Conservation (phyloP, 805 yeast species). For the Blastobotrys americana region DNA sequence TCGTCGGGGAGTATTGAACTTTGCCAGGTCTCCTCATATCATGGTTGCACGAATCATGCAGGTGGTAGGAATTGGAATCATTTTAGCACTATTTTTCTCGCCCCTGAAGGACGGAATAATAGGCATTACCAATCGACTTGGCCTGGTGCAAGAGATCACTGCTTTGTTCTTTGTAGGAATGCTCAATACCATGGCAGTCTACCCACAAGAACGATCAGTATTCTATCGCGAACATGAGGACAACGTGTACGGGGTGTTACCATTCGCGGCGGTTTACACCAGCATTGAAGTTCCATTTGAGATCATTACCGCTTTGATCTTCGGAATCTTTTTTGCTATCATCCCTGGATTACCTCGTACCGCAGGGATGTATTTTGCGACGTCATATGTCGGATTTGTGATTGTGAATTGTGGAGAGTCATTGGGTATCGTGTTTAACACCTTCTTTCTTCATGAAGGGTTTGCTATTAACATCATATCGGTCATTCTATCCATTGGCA, state of each 20-base stretch:
- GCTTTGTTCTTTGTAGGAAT: slow-evolving; percentile 73
- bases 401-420: slow-evolving; percentile 75
- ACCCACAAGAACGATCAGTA: slow-evolving; percentile 63
- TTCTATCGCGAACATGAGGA: slow-evolving; percentile 77
- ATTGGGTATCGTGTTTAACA: slow-evolving; percentile 72
- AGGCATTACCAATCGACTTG: slow-evolving; percentile 65
- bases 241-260: slow-evolving; percentile 55
- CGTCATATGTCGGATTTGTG: slow-evolving; percentile 46
- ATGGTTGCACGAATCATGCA: slow-evolving; percentile 59
- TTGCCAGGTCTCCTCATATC: slow-evolving; percentile 49
- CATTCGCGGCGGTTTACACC: slow-evolving; percentile 56
- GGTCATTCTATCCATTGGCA: slow-evolving; percentile 58
- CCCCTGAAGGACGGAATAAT: slow-evolving; percentile 38
- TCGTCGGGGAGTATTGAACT: slow-evolving; percentile 37
- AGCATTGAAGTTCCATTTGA: slow-evolving; percentile 65
- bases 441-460: slow-evolving; percentile 66
- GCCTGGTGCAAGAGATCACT: slow-evolving; percentile 65
- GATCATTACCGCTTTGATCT: slow-evolving; percentile 48
- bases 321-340: slow-evolving; percentile 55
- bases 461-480: slow-evolving; percentile 72
- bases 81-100: slow-evolving; percentile 62
- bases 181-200: slow-evolving; percentile 67
- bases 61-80: slow-evolving; percentile 52
- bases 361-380: slow-evolving; percentile 57
- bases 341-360: slow-evolving; percentile 69